A percentile compares a stretch with the other conserved stretches of the same genome.
These are phyloP conservation scores for Aspergillus pseudonomiae DNA, from an alignment of 2,329 filamentous ascomycete genomes.

Conservation along the genomic window DNA sequence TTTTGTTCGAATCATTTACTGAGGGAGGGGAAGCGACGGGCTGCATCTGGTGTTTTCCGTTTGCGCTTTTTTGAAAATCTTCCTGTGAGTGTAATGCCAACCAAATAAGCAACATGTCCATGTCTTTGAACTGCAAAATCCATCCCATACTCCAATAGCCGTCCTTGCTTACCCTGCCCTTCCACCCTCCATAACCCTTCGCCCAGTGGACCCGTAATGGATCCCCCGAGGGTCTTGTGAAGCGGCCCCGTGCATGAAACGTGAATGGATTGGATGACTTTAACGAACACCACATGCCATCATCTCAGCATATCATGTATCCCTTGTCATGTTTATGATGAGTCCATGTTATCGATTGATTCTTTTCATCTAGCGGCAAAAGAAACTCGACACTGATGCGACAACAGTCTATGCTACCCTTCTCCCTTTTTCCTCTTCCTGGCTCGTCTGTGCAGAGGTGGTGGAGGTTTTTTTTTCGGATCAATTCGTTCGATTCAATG, in stretches of 20 bases:
- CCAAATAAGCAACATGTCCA: conserved; percentile 32
- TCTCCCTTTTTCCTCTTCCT: background rate
- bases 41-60: conserved; percentile 33
- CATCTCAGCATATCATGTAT: background rate
- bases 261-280: background rate
- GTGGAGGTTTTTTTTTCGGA: background rate
- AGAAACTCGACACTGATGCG: background rate
- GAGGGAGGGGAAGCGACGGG: conserved; percentile 32
- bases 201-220: background rate
- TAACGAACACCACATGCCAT: background rate
- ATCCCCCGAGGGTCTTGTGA: background rate
- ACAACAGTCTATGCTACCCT: background rate
- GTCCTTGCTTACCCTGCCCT: background rate
- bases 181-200: background rate
- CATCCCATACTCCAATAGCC: conserved; percentile 11
- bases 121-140: conserved; percentile 24
- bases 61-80: conserved; percentile 26
- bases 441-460: background rate
- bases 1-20: conserved; percentile 25
- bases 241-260: background rate
- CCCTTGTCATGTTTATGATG: background rate
- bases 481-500: background rate
- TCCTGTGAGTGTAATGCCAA: conserved; percentile 35
- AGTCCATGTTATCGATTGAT: background rate
- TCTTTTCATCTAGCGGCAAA: background rate